A percentile compares a stretch with the other conserved stretches of the same genome.
These are phyloP conservation scores for Neophaeococcomyces aloes DNA, from an alignment of 2,329 filamentous ascomycete species.

Conservation along the genomic window DNA sequence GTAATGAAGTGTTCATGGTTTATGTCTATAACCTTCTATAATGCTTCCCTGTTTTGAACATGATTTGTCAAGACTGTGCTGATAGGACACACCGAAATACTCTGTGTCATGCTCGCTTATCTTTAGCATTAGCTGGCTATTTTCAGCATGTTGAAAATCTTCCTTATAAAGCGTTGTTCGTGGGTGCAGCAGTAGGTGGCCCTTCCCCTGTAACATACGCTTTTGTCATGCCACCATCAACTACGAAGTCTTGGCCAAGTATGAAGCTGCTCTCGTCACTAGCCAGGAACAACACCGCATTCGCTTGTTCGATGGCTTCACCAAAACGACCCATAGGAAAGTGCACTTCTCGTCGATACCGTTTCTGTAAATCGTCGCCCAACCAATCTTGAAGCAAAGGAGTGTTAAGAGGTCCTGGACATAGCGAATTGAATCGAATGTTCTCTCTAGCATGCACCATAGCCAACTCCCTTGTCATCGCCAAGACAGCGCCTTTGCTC, in stretches of 20 bases:
- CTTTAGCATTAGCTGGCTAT: too few species aligned
- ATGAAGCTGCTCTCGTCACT: constrained; percentile 84
- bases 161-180: constrained; percentile 28
- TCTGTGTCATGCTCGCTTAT: too few species aligned
- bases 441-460: constrained; percentile 86
- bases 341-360: constrained; percentile 72
- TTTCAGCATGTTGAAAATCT: too few species aligned
- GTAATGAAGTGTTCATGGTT: too few species aligned
- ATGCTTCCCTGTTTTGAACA: too few species aligned
- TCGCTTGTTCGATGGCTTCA: constrained; percentile 86
- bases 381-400: constrained; percentile 88
- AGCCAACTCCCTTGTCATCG: constrained; percentile 78
- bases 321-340: constrained; percentile 83
- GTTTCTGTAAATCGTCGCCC: constrained; percentile 73
- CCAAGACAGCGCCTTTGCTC: constrained; percentile 84
- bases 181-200: constrained; percentile 43
- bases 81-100: too few species aligned
- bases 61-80: too few species aligned
- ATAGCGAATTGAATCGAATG: constrained; percentile 81
- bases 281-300: constrained; percentile 77
- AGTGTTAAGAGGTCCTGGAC: constrained; percentile 85
- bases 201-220: constrained; percentile 63
- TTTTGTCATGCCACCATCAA: constrained; percentile 92
- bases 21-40: too few species aligned
- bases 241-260: constrained; percentile 83